A percentile compares a stretch with the other conserved stretches of the same genome.
Conservation (phyloP, 2,329 filamentous ascomycete species). For the Fusarium sarcochroum region DNA sequence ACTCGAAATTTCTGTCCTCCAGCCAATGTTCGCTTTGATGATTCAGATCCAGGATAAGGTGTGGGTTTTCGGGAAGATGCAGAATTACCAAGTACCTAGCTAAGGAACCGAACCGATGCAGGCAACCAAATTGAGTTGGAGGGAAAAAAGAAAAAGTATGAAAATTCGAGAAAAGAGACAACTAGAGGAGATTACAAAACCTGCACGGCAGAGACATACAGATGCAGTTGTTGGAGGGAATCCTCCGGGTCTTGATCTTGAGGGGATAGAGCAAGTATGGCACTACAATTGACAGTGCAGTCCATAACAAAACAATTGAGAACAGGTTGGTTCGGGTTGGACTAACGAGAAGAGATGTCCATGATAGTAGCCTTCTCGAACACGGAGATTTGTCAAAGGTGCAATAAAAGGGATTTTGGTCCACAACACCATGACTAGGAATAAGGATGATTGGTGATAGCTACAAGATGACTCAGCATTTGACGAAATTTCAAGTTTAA, state of each 20-base stretch:
- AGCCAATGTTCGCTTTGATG: conserved; percentile 1
- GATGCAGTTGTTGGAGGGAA: neutral
- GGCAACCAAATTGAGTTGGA: conserved; percentile 24
- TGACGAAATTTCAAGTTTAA: neutral
- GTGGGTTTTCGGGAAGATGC: conserved; percentile 33
- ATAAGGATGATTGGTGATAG: neutral
- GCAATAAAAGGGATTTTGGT: neutral
- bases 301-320: neutral
- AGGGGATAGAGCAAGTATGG: neutral
- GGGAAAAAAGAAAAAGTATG: too few species aligned
- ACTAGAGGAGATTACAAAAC: conserved; percentile 1
- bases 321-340: neutral
- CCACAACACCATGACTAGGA: neutral
- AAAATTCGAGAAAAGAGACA: conserved; percentile 43
- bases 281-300: neutral
- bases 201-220: neutral
- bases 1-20: neutral
- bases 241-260: neutral
- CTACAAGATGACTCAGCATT: neutral
- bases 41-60: conserved; percentile 6
- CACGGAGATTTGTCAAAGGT: neutral
- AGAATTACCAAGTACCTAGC: conserved; percentile 25
- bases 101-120: conserved; percentile 30
- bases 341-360: neutral
- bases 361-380: neutral